A percentile compares a stretch with the other conserved stretches of the same genome.
Conservation (phyloP, 495 filamentous ascomycete genomes). For the Pseudevernia furfuracea region DNA sequence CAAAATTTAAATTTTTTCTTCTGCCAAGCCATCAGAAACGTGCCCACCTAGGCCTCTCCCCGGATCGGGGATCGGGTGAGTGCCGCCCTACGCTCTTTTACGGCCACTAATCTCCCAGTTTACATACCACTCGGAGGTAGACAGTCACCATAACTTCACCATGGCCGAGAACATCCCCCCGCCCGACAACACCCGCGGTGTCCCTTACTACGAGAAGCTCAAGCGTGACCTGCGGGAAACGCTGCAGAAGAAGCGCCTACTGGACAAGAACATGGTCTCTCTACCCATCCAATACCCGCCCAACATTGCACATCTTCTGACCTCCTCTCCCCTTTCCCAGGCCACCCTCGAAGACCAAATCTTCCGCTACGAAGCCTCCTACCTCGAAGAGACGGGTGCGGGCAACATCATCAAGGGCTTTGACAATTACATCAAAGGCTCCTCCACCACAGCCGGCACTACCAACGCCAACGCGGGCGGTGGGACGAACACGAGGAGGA, state of each 20-base stretch:
- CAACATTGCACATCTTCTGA: conserved; percentile 7
- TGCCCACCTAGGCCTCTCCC: too few species aligned
- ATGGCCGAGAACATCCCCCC: conserved; percentile 52
- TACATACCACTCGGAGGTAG: too few species aligned
- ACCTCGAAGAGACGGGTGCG: conserved; percentile 80
- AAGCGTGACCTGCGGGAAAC: conserved; percentile 61
- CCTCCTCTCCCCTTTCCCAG: conserved; percentile 32
- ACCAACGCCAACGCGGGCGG: conserved; percentile 26
- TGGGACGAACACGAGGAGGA: conserved; percentile 35
- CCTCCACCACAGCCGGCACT: conserved; percentile 39
- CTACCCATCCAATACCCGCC: conserved; percentile 15
- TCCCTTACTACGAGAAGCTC: conserved; percentile 69
- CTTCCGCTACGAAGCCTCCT: conserved; percentile 70
- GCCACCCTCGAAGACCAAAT: conserved; percentile 73
- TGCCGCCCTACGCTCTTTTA: too few species aligned
- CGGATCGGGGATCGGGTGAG: too few species aligned
- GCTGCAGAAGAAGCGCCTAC: conserved; percentile 55
- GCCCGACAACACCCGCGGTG: conserved; percentile 36
- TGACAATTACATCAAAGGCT: conserved; percentile 93
- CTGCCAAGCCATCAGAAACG: too few species aligned
- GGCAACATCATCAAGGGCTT: conserved; percentile 98
- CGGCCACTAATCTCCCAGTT: too few species aligned
- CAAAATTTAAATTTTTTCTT: too few species aligned
- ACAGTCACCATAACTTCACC: too few species aligned
- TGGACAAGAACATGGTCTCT: conserved; percentile 59